A percentile compares a stretch with the other conserved stretches of the same genome.
phyloP scores from a whole-genome alignment of 768 basidiomycete genomes.

The Leccinum subtestaceum region DNA sequence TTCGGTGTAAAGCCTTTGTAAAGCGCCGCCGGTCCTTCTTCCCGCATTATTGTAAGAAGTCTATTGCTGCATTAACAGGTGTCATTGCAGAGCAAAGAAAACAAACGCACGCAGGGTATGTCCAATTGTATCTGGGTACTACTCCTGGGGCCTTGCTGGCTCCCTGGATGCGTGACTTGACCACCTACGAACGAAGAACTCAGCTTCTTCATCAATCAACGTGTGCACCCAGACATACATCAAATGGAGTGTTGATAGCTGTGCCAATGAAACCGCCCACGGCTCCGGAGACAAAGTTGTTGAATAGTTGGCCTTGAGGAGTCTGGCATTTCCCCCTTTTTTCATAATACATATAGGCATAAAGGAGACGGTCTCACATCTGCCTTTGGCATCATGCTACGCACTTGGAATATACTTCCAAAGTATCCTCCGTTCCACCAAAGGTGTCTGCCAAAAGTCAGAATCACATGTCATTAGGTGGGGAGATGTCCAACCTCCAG shows the following conservation, averaged over 20 bases:
- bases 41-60: constrained; percentile 73
- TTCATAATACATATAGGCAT: not conserved
- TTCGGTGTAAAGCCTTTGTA: constrained; percentile 98
- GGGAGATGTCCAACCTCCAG: constrained; percentile 65
- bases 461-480: not conserved
- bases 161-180: constrained; percentile 94
- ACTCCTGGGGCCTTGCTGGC: constrained; percentile 61
- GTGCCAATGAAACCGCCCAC: constrained; percentile 92
- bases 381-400: constrained; percentile 76
- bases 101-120: constrained; percentile 69
- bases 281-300: constrained; percentile 90
- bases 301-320: constrained; percentile 67
- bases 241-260: constrained; percentile 84
- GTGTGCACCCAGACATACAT: constrained; percentile 33
- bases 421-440: constrained; percentile 98
- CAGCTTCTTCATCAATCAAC: not conserved
- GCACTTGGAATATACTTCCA: constrained; percentile 85
- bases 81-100: not conserved
- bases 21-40: constrained; percentile 82
- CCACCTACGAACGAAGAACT: constrained; percentile 54
- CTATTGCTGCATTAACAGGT: constrained; percentile 25
- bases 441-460: constrained; percentile 52
- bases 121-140: constrained; percentile 90
- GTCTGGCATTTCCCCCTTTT: constrained; percentile 40
- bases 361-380: constrained; percentile 49